Evolutionary conservation across 495 filamentous ascomycete genomes (phyloP).

Genomic region (Penicillium longicatenatum): DNA sequence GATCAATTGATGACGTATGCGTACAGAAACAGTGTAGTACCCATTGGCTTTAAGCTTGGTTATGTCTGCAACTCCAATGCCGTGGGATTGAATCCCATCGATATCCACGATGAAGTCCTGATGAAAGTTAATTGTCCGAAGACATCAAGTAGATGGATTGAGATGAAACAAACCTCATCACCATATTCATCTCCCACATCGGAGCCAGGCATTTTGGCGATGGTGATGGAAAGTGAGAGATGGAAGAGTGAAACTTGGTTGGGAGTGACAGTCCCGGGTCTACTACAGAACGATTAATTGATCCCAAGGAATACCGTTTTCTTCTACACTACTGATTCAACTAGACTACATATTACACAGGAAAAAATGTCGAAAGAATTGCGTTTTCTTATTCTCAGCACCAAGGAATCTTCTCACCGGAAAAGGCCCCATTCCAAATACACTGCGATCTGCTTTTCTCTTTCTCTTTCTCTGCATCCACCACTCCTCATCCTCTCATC

Average conservation of each 20-base stretch:
- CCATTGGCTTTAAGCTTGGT: constrained; percentile 71
- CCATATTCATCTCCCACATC: constrained; percentile 56
- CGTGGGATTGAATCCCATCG: constrained; percentile 72
- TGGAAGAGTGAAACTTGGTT: constrained; percentile 1
- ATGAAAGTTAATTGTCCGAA: constrained; percentile 2
- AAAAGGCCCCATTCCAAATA: constrained; percentile 24
- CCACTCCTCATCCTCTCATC: constrained; percentile 16
- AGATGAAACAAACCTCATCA: constrained; percentile 45
- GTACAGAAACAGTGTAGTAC: constrained; percentile 71
- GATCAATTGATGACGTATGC: background rate
- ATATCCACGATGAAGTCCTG: constrained; percentile 71
- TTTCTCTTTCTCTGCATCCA: constrained; percentile 23
- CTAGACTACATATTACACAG: background rate
- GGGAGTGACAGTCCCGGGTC: constrained; percentile 10
- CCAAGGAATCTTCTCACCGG: constrained; percentile 28
- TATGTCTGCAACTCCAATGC: constrained; percentile 74
- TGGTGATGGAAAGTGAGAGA: background rate
- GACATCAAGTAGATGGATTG: background rate
- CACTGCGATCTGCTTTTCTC: constrained; percentile 23
- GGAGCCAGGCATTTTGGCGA: constrained; percentile 49
- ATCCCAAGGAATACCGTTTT: background rate
- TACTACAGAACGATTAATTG: background rate
- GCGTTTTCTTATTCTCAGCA: constrained; percentile 33
- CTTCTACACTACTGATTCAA: background rate
- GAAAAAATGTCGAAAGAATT: constrained; percentile 17